These are phyloP conservation scores for Rhytidhysteron rufulum DNA, from an alignment of 2,329 filamentous ascomycete genomes.

Conservation along the genomic window DNA sequence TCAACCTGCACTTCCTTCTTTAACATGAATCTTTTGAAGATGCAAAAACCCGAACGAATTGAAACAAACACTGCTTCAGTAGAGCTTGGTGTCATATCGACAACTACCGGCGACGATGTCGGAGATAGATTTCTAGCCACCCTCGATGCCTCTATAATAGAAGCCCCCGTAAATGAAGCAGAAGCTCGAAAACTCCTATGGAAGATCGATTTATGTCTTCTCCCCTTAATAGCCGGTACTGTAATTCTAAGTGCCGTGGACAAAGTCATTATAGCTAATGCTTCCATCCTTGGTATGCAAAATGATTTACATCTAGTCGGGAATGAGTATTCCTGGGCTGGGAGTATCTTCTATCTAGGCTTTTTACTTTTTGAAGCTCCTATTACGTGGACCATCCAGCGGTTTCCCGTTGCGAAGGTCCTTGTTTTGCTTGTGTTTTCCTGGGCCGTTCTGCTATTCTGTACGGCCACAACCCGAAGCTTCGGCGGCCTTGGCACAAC, in stretches of 20 bases:
- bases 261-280: constrained; percentile 17
- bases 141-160: too few relatives aligned
- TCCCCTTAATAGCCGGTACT: constrained; percentile 38
- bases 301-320: constrained; percentile 17
- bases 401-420: constrained; percentile 19
- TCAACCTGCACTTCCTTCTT: too few relatives aligned
- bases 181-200: too few relatives aligned
- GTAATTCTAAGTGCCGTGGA: constrained; percentile 16
- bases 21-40: too few relatives aligned
- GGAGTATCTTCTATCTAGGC: constrained; percentile 14
- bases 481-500: constrained; percentile 46
- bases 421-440: constrained; percentile 11
- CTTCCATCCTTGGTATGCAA: constrained; percentile 21
- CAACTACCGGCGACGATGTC: too few relatives aligned
- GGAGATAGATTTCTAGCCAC: too few relatives aligned
- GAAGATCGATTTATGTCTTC: constrained; percentile 41
- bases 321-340: constrained; percentile 20
- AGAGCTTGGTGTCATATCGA: too few relatives aligned
- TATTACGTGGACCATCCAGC: constrained; percentile 14
- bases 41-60: too few relatives aligned
- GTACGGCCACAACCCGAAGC: constrained; percentile 12
- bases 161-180: too few relatives aligned
- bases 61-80: too few relatives aligned
- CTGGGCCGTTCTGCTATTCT: constrained; percentile 16
- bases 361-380: constrained; percentile 17